phyloP scores from a whole-genome alignment of 441 rosid species.

The Syzygium syzygioides region DNA sequence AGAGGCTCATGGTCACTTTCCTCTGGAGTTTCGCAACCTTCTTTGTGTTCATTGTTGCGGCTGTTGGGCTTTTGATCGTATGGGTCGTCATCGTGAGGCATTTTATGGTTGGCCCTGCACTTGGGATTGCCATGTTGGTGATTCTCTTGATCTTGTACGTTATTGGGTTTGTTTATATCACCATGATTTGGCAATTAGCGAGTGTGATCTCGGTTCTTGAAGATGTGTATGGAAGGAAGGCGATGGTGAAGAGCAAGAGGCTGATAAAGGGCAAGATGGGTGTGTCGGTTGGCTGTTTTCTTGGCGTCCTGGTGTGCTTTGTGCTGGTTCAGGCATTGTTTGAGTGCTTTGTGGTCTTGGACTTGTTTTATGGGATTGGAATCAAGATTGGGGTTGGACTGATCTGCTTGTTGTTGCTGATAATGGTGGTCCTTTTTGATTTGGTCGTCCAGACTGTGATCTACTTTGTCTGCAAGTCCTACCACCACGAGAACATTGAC shows the following conservation, averaged over 20 bases:
- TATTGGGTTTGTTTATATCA: background rate
- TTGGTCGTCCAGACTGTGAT: background rate
- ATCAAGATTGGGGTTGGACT: background rate
- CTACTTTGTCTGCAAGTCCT: slow-evolving; percentile 1
- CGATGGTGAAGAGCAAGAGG: background rate
- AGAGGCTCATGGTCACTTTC: background rate
- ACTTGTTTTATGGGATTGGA: background rate
- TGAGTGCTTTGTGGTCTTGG: background rate
- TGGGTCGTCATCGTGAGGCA: background rate
- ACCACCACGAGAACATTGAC: background rate
- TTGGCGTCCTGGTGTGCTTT: background rate
- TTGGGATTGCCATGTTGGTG: background rate
- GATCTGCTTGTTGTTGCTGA: background rate
- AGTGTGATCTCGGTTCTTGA: slow-evolving; percentile 1
- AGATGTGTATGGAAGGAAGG: background rate
- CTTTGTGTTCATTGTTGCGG: background rate
- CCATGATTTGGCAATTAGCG: background rate
- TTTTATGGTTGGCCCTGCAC: background rate
- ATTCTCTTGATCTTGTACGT: background rate
- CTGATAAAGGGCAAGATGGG: background rate
- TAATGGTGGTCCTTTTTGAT: background rate
- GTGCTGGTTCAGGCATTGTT: background rate
- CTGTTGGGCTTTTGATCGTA: background rate
- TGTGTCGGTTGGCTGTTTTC: background rate
- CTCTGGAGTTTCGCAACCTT: background rate